Evolutionary conservation across 2,329 filamentous ascomycete genomes (phyloP).

Genomic region (Aquanectria penicillioides): DNA sequence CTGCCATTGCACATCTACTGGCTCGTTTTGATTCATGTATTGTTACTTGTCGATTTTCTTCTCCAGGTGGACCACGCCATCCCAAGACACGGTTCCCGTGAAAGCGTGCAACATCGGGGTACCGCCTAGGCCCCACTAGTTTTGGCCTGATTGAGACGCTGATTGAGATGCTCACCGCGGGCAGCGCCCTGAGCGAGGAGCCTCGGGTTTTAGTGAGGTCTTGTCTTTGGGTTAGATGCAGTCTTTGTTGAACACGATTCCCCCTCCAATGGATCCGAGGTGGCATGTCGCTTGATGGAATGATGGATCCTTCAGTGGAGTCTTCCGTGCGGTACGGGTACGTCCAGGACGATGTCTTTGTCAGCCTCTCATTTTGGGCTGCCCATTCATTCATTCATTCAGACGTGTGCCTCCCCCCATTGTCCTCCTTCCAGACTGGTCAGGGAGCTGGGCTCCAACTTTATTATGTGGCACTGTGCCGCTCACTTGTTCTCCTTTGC

Average conservation of each 20-base stretch:
- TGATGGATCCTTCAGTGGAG: slow-evolving; percentile 6
- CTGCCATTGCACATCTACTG: background rate
- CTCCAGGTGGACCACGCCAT: slow-evolving; percentile 1
- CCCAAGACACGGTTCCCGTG: slow-evolving; percentile 1
- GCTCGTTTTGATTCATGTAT: background rate
- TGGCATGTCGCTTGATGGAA: slow-evolving; percentile 17
- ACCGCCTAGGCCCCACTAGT: slow-evolving; percentile 24
- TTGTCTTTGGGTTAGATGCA: slow-evolving; percentile 11
- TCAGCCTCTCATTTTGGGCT: no score
- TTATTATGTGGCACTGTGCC: background rate
- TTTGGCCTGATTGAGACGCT: slow-evolving; percentile 15
- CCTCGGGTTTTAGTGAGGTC: slow-evolving; percentile 26
- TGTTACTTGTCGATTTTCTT: background rate
- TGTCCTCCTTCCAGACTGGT: no score
- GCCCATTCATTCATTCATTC: background rate
- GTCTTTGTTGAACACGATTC: slow-evolving; percentile 23
- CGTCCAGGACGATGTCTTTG: slow-evolving; percentile 1
- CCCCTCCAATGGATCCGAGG: slow-evolving; percentile 4
- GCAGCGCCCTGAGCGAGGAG: slow-evolving; percentile 41
- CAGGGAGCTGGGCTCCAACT: background rate
- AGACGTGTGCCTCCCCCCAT: background rate
- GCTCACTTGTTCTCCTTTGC: background rate
- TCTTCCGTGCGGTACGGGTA: background rate
- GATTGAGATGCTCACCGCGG: slow-evolving; percentile 28
- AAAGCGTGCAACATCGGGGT: slow-evolving; percentile 22